These are phyloP conservation scores for Ceratocystis destructans DNA, from an alignment of 2,329 filamentous ascomycete species.

Conservation along the genomic window DNA sequence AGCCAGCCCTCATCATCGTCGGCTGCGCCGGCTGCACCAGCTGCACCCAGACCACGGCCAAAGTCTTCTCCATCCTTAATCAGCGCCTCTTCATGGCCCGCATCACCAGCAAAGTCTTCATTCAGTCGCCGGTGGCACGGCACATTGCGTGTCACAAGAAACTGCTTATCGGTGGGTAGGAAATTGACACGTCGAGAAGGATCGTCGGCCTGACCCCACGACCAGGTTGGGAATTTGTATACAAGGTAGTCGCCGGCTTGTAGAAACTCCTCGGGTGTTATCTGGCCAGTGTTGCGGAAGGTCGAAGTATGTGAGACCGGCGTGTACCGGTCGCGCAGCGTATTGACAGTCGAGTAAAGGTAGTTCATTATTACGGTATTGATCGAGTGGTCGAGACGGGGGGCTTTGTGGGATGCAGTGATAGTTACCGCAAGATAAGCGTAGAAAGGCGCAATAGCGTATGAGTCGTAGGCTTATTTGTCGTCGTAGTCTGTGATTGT, in stretches of 20 bases:
- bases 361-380: slow-evolving; percentile 56
- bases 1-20: slow-evolving; percentile 82
- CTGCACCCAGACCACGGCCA: slow-evolving; percentile 27
- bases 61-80: slow-evolving; percentile 65
- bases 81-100: slow-evolving; percentile 71
- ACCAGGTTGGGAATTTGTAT: slow-evolving; percentile 98
- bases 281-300: slow-evolving; percentile 85
- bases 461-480: too few species aligned
- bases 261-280: slow-evolving; percentile 94
- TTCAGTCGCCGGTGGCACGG: slow-evolving; percentile 85
- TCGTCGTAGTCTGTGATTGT: not conserved
- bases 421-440: not conserved
- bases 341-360: slow-evolving; percentile 84
- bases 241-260: slow-evolving; percentile 93
- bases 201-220: slow-evolving; percentile 83
- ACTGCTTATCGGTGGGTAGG: slow-evolving; percentile 84
- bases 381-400: not conserved
- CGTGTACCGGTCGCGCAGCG: slow-evolving; percentile 79
- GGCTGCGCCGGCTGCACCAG: slow-evolving; percentile 27
- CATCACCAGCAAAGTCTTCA: slow-evolving; percentile 82
- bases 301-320: slow-evolving; percentile 82
- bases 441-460: not conserved
- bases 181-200: slow-evolving; percentile 63
- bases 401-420: not conserved
- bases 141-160: slow-evolving; percentile 83